Evolutionary conservation across 2,329 filamentous ascomycete species (phyloP).

Genomic region (Aspergillus unguis): DNA sequence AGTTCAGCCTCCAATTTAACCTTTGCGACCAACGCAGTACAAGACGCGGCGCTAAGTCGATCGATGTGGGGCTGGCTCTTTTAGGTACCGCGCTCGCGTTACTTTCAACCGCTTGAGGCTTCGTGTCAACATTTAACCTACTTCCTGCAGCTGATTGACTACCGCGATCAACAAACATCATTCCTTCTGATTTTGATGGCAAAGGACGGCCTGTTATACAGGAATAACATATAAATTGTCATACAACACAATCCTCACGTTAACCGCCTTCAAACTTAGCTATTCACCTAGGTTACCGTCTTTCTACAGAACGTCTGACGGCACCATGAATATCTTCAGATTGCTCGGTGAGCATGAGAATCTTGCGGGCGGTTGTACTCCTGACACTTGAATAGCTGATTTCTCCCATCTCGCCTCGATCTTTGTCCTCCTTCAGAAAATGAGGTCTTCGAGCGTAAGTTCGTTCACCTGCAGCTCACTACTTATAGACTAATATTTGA

Average conservation of each 20-base stretch:
- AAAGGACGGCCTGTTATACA: background rate
- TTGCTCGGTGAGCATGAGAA: slow-evolving; percentile 53
- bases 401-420: slow-evolving; percentile 94
- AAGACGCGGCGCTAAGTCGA: background rate
- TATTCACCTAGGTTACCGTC: background rate
- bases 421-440: slow-evolving; percentile 93
- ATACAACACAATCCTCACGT: too few relatives aligned
- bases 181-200: background rate
- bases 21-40: too few relatives aligned
- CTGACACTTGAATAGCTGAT: slow-evolving; percentile 62
- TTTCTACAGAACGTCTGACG: background rate
- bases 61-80: slow-evolving; percentile 13
- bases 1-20: too few relatives aligned
- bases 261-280: too few relatives aligned
- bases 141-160: too few relatives aligned
- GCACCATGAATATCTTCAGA: slow-evolving; percentile 67
- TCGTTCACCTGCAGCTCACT: background rate
- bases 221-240: too few relatives aligned
- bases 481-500: slow-evolving; percentile 6
- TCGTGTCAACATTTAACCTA: slow-evolving; percentile 38
- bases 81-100: slow-evolving; percentile 19
- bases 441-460: slow-evolving; percentile 83
- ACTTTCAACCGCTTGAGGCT: slow-evolving; percentile 25
- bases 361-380: background rate
- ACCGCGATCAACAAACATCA: background rate